A percentile compares a stretch with the other conserved stretches of the same genome.
Evolutionary conservation across 169 alveolate genomes (phyloP).

Genomic region (Plasmodium sp.): DNA sequence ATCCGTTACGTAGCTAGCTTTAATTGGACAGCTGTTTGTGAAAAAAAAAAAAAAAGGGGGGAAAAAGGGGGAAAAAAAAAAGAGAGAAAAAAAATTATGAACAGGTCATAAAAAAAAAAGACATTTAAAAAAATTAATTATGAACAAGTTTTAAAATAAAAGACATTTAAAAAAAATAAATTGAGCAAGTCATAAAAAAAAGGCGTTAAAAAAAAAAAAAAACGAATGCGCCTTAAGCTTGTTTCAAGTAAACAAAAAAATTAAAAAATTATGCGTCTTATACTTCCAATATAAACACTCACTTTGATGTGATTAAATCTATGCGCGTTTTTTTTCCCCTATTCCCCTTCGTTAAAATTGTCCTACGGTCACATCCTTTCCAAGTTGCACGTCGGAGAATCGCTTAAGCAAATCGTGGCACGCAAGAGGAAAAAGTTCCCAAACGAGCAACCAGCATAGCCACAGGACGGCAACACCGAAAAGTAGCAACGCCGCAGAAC

Average conservation of each 20-base stretch:
- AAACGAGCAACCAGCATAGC: neutral
- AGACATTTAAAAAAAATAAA: no score
- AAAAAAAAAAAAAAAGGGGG: constrained; percentile 2
- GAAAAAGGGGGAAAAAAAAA: neutral
- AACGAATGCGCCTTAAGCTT: neutral
- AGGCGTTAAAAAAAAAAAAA: neutral
- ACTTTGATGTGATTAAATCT: neutral
- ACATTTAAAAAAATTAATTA: neutral
- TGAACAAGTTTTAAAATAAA: neutral
- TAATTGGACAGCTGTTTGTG: neutral
- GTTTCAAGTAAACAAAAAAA: neutral
- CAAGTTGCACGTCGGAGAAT: neutral
- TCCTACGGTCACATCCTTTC: neutral
- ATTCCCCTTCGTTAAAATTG: neutral
- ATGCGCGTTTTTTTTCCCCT: neutral
- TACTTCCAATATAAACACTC: neutral
- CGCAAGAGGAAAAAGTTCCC: neutral
- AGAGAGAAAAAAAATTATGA: neutral
- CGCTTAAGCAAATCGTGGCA: neutral
- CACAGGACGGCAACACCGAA: neutral
- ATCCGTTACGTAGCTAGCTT: constrained; percentile 5
- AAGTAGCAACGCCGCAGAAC: no score
- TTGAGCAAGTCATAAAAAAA: neutral
- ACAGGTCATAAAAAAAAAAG: constrained; percentile 10
- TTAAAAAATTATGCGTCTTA: neutral